Evolutionary conservation across 805 yeast genomes (phyloP), one percentile per base, ranked within the genome.

Genomic region (Metschnikowia matae): DNA sequence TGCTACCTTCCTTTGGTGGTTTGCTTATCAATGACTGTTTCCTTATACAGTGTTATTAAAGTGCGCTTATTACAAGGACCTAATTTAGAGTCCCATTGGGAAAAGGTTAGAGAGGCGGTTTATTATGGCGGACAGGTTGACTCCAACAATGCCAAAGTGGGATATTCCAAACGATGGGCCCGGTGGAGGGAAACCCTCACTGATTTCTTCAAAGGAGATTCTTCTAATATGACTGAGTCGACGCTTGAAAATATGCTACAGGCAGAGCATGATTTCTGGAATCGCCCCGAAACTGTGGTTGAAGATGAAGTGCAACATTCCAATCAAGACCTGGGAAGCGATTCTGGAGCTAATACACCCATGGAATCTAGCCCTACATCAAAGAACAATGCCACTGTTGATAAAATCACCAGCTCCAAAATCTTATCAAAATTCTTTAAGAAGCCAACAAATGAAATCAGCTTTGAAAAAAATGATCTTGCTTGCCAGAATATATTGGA

Each of bases 1-100:
- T 50, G 79, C 33, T 80, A 83, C 82, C 62, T 80, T 18, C 82
- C 83, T 0, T 48, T 76, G 15, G 71, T 78, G 2, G 54, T 79
- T 21, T 62, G 67, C 18, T 58, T 70, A 1, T 62, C 70, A 15
- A 62, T 73, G 1, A 52, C 70, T 8, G 67, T 70, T 3, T 67
- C 78, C 1, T 59, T 72, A n/a, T 74, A 69, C 55, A 62, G 78
- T 50, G 63, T 70, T 55, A 58, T 75, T 21, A 75, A 69, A 48
- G 63, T 71, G n/a, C 59, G 64, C 46, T 29, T 67, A 3, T 46
- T 65, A 14, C 53, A 55, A 10, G 40, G 60, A 1, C 70, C 72
- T 0, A 48, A 62, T 6, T 51, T 65, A 18, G 54, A 51, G 1
- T 46, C 52, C 7, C 77, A 70, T 52, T 73, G 78, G 78, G 31